Evolutionary conservation across 495 filamentous ascomycete species (phyloP).

Genomic region (Halenospora varia): DNA sequence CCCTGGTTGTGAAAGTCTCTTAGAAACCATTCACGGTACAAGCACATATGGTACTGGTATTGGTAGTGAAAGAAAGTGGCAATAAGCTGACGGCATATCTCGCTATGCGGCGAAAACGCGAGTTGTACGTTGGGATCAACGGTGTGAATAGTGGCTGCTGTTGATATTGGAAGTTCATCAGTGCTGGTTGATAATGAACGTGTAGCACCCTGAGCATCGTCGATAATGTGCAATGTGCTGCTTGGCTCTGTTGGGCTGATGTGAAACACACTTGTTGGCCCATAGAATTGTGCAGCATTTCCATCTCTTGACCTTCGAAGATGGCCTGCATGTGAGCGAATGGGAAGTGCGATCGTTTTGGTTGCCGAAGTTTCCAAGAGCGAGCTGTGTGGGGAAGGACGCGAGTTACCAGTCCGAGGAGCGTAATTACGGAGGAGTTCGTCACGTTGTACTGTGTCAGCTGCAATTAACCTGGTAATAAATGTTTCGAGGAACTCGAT

Average conservation of each 20-base stretch:
- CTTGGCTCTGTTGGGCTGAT: constrained; percentile 23
- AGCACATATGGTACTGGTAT: constrained; percentile 31
- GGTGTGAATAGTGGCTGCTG: neutral
- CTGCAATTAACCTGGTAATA: constrained; percentile 26
- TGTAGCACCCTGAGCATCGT: neutral
- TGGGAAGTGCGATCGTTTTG: constrained; percentile 5
- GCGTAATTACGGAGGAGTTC: constrained; percentile 21
- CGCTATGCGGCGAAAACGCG: constrained; percentile 18
- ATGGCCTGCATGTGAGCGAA: constrained; percentile 22
- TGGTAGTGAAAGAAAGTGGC: constrained; percentile 28
- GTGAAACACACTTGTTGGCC: constrained; percentile 28
- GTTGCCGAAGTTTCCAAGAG: neutral
- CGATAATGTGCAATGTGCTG: neutral
- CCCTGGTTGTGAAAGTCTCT: constrained; percentile 27
- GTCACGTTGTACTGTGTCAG: constrained; percentile 18
- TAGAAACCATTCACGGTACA: constrained; percentile 32
- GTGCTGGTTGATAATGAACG: no score
- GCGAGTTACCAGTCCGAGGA: constrained; percentile 5
- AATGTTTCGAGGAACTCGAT: constrained; percentile 28
- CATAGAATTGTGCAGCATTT: constrained; percentile 27
- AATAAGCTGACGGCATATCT: constrained; percentile 28
- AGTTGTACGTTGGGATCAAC: neutral
- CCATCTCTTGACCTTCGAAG: constrained; percentile 25
- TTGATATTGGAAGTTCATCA: no score
- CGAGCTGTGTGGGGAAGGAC: neutral